Conservation (phyloP, 805 yeast species). For the Wickerhamiella parazyma region DNA sequence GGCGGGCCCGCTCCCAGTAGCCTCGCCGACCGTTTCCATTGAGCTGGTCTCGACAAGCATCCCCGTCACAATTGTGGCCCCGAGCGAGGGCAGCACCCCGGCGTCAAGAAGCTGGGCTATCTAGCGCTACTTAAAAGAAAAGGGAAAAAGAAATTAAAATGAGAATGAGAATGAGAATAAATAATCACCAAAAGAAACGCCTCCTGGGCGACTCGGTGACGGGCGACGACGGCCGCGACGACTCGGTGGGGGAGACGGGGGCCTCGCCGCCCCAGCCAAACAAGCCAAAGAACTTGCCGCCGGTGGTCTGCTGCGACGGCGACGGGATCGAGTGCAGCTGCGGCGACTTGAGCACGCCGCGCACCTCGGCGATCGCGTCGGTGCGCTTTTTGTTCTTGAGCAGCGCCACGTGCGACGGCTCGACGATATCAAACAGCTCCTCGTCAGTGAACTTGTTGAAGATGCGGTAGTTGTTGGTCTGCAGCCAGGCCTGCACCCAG, state of each 20-base stretch:
- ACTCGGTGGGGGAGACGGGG: no score
- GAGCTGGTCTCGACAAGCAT: conserved; percentile 11
- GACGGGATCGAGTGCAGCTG: neutral
- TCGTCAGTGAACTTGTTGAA: conserved; percentile 50
- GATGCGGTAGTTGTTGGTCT: conserved; percentile 40
- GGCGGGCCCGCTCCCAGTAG: neutral
- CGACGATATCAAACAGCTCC: conserved; percentile 50
- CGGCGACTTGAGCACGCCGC: neutral
- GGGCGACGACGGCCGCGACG: no score
- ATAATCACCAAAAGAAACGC: conserved; percentile 2
- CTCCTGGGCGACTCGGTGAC: neutral
- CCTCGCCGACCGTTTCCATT: neutral
- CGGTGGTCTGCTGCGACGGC: neutral
- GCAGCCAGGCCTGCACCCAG: conserved; percentile 42
- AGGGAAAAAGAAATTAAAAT: no score
- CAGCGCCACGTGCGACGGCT: conserved; percentile 25
- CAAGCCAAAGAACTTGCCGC: conserved; percentile 4
- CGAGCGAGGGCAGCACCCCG: conserved; percentile 13
- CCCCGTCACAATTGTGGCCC: conserved; percentile 18
- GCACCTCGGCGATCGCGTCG: conserved; percentile 9
- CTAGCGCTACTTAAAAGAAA: neutral
- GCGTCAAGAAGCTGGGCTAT: conserved; percentile 16
- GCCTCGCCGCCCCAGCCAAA: neutral
- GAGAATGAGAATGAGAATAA: no score
- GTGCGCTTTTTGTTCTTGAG: conserved; percentile 9